Evolutionary conservation across 345 rosid species (phyloP).

Genomic region (Brassica rapa): DNA sequence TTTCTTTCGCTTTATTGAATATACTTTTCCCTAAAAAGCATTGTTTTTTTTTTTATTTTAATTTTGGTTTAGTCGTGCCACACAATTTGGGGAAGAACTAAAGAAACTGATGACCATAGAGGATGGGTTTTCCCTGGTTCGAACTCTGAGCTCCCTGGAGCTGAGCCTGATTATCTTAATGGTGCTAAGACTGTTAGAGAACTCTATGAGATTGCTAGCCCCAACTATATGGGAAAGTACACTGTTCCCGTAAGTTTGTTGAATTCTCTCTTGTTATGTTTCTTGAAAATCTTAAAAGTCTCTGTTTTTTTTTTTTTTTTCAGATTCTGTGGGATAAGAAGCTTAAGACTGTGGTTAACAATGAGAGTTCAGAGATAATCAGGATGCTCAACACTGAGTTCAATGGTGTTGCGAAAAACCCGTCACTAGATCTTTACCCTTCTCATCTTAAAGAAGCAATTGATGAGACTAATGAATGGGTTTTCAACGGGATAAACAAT

Average conservation of each 20-base stretch:
- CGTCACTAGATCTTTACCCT: conserved; percentile 53
- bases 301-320: not conserved
- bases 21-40: not conserved
- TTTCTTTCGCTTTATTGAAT: not conserved
- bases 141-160: conserved; percentile 67
- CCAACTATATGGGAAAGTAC: conserved; percentile 71
- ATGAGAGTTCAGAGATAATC: conserved; percentile 62
- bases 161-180: conserved; percentile 71
- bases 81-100: conserved; percentile 82
- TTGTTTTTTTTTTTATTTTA: not conserved
- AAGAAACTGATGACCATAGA: conserved; percentile 82
- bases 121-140: conserved; percentile 87
- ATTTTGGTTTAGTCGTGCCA: conserved; percentile 59
- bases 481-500: conserved; percentile 49
- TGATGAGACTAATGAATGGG: conserved; percentile 54
- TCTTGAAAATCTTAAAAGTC: conserved; percentile 1
- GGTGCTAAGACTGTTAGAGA: conserved; percentile 73
- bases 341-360: conserved; percentile 57
- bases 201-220: conserved; percentile 76
- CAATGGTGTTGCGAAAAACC: conserved; percentile 50
- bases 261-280: conserved; percentile 3
- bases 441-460: conserved; percentile 42
- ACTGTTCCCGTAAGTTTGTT: conserved; percentile 80
- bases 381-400: conserved; percentile 57
- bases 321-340: conserved; percentile 69